phyloP scores from a whole-genome alignment of 805 yeast genomes.

The Hanseniaspora lindneri region DNA sequence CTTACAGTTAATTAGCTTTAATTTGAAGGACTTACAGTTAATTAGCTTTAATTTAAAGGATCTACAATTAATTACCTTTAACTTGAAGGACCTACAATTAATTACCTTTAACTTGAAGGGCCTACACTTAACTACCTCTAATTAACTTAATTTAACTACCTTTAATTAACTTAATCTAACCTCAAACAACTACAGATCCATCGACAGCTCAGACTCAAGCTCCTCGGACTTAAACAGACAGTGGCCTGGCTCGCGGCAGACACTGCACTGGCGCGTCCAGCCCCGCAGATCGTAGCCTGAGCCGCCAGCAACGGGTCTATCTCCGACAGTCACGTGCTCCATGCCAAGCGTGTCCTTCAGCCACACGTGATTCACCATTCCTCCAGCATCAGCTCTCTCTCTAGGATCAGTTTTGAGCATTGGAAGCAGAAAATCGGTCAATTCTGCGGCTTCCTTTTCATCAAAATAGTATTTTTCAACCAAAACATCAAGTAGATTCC shows the following conservation, averaged over 20 bases:
- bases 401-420: conserved; percentile 75
- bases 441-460: conserved; percentile 53
- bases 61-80: too few relatives aligned
- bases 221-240: conserved; percentile 6
- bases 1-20: too few relatives aligned
- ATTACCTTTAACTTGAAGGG: too few relatives aligned
- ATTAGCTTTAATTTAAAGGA: too few relatives aligned
- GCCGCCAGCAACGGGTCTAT: conserved; percentile 51
- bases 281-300: conserved; percentile 85
- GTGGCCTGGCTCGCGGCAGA: conserved; percentile 1
- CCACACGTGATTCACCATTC: conserved; percentile 84
- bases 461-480: conserved; percentile 73
- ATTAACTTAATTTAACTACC: too few relatives aligned
- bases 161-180: too few relatives aligned
- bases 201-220: background rate
- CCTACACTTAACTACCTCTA: too few relatives aligned
- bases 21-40: too few relatives aligned
- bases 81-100: too few relatives aligned
- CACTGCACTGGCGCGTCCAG: conserved; percentile 41
- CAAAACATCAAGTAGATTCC: conserved; percentile 76
- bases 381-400: conserved; percentile 88
- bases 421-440: conserved; percentile 68
- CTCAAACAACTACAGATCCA: background rate
- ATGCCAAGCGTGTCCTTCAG: conserved; percentile 59
- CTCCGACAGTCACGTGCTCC: conserved; percentile 50